Evolutionary conservation across 768 basidiomycete genomes (phyloP).

Genomic region (Sporobolomyces phaffii): DNA sequence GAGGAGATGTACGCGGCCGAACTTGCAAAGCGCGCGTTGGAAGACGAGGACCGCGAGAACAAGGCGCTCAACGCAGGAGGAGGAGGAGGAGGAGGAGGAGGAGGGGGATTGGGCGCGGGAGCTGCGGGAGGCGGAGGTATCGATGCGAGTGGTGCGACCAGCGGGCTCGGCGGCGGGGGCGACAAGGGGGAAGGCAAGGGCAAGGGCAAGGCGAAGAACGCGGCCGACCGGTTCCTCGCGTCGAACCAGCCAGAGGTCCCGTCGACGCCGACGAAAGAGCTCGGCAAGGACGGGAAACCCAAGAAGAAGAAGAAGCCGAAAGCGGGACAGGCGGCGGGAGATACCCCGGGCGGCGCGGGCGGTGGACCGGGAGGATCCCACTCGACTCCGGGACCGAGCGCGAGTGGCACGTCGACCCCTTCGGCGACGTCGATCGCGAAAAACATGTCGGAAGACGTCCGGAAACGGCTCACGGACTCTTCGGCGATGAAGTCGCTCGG

Average conservation of each 20-base stretch:
- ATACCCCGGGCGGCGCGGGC: background rate
- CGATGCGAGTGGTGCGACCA: background rate
- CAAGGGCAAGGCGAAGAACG: conserved; percentile 28
- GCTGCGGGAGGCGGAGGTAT: no score
- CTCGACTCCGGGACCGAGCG: background rate
- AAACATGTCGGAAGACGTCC: conserved; percentile 85
- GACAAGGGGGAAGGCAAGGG: conserved; percentile 50
- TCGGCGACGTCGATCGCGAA: conserved; percentile 56
- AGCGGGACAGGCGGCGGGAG: conserved; percentile 45
- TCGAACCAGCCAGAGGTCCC: conserved; percentile 7
- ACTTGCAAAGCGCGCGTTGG: conserved; percentile 43
- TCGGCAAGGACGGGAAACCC: conserved; percentile 34
- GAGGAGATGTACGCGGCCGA: conserved; percentile 44
- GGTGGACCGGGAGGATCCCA: background rate
- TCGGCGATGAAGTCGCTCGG: conserved; percentile 86
- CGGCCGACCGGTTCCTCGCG: conserved; percentile 7
- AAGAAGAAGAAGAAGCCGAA: conserved; percentile 72
- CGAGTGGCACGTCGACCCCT: conserved; percentile 19
- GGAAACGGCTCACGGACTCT: conserved; percentile 86
- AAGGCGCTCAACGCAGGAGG: background rate
- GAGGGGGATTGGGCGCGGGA: no score
- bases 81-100: no score
- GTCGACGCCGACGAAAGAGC: conserved; percentile 19
- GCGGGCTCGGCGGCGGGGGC: conserved; percentile 45
- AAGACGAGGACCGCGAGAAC: background rate